Conservation (phyloP, 2,329 filamentous ascomycete genomes). For the Colletotrichum viniferum region DNA sequence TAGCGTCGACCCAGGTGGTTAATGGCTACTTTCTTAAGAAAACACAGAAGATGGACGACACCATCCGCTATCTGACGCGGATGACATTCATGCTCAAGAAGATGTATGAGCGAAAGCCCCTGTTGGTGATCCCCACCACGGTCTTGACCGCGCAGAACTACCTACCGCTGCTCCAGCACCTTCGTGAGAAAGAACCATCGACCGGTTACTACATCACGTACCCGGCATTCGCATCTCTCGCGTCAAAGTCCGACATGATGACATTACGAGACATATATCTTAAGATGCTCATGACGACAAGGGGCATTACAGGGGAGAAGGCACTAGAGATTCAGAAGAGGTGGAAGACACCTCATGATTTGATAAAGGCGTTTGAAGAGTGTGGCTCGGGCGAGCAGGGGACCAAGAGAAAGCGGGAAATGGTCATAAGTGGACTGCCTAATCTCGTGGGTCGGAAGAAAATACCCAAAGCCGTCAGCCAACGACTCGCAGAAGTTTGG, state of each 20-base stretch:
- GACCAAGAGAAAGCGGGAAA: conserved; percentile 60
- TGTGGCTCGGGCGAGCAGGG: conserved; percentile 54
- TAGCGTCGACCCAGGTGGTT: conserved; percentile 78
- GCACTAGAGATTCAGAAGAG: conserved; percentile 78
- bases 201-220: conserved; percentile 69
- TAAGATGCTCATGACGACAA: conserved; percentile 86
- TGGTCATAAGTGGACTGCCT: conserved; percentile 63
- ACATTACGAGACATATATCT: conserved; percentile 77
- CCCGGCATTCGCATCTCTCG: conserved; percentile 71
- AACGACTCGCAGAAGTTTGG: conserved; percentile 77
- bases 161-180: conserved; percentile 63
- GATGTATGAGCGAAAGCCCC: conserved; percentile 62
- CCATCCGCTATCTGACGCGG: conserved; percentile 74
- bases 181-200: conserved; percentile 56
- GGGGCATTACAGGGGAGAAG: conserved; percentile 76
- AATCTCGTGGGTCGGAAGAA: conserved; percentile 71
- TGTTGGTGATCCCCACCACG: conserved; percentile 69
- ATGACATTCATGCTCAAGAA: conserved; percentile 73
- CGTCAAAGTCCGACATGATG: conserved; percentile 76
- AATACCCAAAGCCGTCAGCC: conserved; percentile 67
- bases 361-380: conserved; percentile 71
- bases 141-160: conserved; percentile 70
- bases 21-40: conserved; percentile 81
- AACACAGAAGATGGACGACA: conserved; percentile 77
- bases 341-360: conserved; percentile 76